Evolutionary conservation across 1,284 basidiomycete genomes (phyloP).

Genomic region (Irpex lacteus): DNA sequence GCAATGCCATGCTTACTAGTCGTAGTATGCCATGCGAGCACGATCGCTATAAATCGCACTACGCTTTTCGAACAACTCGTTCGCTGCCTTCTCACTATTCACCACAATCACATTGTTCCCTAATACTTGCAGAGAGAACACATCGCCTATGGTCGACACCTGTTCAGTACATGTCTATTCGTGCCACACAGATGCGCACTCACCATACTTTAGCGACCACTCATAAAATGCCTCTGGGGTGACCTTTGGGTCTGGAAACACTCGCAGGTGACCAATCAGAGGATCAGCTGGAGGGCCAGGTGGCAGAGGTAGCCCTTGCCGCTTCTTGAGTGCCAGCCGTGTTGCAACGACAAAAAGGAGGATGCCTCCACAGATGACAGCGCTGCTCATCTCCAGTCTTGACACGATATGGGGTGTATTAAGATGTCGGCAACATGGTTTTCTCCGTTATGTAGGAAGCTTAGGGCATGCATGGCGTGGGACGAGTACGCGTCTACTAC

Average conservation of each 20-base stretch:
- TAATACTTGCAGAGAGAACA: background rate
- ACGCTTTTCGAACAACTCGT: slow-evolving; percentile 10
- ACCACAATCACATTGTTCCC: slow-evolving; percentile 2
- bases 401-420: too few relatives aligned
- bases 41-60: slow-evolving; percentile 5
- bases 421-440: too few relatives aligned
- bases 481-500: too few relatives aligned
- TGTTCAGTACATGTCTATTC: background rate
- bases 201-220: slow-evolving; percentile 5
- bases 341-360: background rate
- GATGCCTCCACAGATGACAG: background rate
- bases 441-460: too few relatives aligned
- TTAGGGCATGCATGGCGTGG: too few relatives aligned
- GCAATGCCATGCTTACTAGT: background rate
- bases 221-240: background rate
- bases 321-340: background rate
- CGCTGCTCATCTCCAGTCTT: background rate
- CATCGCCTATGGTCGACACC: background rate
- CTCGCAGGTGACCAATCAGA: background rate
- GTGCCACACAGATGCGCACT: background rate
- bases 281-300: slow-evolving; percentile 1
- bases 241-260: background rate
- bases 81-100: slow-evolving; percentile 2
- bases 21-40: background rate
- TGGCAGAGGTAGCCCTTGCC: background rate